Percentiles rank a stretch among this genome's conserved stretches.
Evolutionary conservation across 2,329 filamentous ascomycete genomes (phyloP).

Genomic region (Botrytis squamosa): DNA sequence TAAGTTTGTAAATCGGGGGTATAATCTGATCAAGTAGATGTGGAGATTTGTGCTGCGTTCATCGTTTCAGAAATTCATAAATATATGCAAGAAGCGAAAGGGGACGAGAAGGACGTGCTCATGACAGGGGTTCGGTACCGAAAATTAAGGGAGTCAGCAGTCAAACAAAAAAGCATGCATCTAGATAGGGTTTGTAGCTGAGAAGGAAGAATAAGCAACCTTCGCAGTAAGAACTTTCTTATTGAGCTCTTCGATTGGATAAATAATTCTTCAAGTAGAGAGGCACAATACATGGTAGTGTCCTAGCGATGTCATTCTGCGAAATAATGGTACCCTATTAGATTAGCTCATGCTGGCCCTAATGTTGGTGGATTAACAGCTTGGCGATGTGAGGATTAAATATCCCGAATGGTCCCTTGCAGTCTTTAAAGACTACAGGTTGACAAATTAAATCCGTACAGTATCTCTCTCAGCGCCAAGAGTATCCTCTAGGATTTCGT

Average conservation of each 20-base stretch:
- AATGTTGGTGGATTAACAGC: neutral
- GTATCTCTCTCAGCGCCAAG: neutral
- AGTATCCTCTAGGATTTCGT: neutral
- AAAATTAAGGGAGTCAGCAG: neutral
- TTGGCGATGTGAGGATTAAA: conserved; percentile 5
- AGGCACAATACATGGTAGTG: neutral
- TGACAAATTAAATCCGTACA: neutral
- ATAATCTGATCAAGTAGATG: neutral
- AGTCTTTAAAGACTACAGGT: neutral
- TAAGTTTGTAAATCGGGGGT: neutral
- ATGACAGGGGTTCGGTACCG: conserved; percentile 1
- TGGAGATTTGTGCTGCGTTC: neutral
- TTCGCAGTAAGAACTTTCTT: neutral
- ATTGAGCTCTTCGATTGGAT: neutral
- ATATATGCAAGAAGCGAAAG: neutral
- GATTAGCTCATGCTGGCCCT: conserved; percentile 2
- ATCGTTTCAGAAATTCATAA: neutral
- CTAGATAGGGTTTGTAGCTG: neutral
- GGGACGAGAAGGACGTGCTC: neutral
- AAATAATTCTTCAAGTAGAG: neutral
- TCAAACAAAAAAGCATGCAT: neutral
- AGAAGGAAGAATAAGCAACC: neutral
- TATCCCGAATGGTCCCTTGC: neutral
- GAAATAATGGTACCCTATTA: neutral
- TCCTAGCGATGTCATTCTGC: neutral